Base-by-base conservation (phyloP, 495 filamentous ascomycete species). In the Wilcoxina mikolae region DNA sequence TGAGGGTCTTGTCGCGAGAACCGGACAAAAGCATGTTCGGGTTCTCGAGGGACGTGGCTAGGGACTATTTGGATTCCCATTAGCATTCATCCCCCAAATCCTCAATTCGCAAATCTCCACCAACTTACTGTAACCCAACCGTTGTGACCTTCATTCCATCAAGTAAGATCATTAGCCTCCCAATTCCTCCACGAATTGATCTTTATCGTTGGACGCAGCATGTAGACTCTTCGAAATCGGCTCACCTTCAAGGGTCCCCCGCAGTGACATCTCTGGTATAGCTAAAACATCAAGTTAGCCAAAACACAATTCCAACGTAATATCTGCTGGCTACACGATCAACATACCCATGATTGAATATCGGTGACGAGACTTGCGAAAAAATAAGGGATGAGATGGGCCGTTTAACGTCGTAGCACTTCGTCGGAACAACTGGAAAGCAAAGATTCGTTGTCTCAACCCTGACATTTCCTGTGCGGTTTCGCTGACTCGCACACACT, bases 1-100 rank as follows among this genome's bases (percentile, higher is more conserved):
- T 99, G 70, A 99, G 77, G 65, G 85, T 86, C 81, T 96, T 94
- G 81, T 99, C 91, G 72, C 91, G 87, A 73, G 79, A 85, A 65
- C 79, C 88, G 56, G 91, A 99, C 61, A 99, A 84, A 68, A 99
- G 88, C 93, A 99, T 99, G 80, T 99, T 95, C 68, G 93, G 93
- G 84, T 96, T 99, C 82, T 99, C 91, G 73, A 95, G 81, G 66
- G 89, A 95, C 65, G 91, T 99, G 62, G 91, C 91, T 70, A 99
- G 79, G 74, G 77, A 80, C 63, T 66, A 35, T 29, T 18, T 22
- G 22, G 4, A n/a, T 12, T 27, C 7, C n/a, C 12, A 39, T 47
- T 25, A 56, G 22, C 29, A 26, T 22, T 56, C 38, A 28, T 20
- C 18, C 11, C 31, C 0, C 10, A 15, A 15, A 18, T 52, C 23